Conservation (phyloP, 306 rosid species). For the Cercis canadensis region DNA sequence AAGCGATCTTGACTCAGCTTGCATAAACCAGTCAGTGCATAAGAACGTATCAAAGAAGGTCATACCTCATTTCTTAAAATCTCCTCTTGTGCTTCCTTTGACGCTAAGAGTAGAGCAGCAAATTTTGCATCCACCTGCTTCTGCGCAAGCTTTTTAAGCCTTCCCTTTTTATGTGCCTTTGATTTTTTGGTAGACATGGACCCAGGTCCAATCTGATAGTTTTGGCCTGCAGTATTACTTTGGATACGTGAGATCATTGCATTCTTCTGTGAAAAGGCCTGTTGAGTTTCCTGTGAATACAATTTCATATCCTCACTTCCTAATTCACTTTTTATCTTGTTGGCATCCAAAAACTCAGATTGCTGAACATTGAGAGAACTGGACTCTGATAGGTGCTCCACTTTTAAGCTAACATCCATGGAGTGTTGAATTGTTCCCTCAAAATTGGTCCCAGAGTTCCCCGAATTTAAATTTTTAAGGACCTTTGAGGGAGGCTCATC, state of each 20-base stretch:
- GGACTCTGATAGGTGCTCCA: slow-evolving; percentile 56
- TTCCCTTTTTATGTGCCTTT: slow-evolving; percentile 62
- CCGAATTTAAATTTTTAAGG: slow-evolving; percentile 36
- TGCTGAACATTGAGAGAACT: slow-evolving; percentile 56
- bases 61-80: slow-evolving; percentile 73
- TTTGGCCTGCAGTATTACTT: slow-evolving; percentile 68
- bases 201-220: slow-evolving; percentile 66
- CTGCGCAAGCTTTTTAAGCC: slow-evolving; percentile 56
- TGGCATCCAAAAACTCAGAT: slow-evolving; percentile 48
- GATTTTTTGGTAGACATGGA: slow-evolving; percentile 67
- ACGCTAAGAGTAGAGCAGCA: slow-evolving; percentile 64
- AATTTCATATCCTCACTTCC: slow-evolving; percentile 52
- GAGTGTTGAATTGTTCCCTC: slow-evolving; percentile 47
- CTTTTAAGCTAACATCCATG: slow-evolving; percentile 49
- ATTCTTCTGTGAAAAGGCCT: slow-evolving; percentile 59
- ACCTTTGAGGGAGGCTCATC: slow-evolving; percentile 69
- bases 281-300: slow-evolving; percentile 56
- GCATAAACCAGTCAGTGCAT: no score
- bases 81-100: slow-evolving; percentile 85
- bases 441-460: slow-evolving; percentile 44
- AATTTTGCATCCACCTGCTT: slow-evolving; percentile 74
- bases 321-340: slow-evolving; percentile 55
- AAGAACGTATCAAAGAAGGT: neutral
- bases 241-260: slow-evolving; percentile 77
- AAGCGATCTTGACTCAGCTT: no score